Evolutionary conservation across 495 filamentous ascomycete species (phyloP).

Genomic region (Paragyromitra xinjiangensis): DNA sequence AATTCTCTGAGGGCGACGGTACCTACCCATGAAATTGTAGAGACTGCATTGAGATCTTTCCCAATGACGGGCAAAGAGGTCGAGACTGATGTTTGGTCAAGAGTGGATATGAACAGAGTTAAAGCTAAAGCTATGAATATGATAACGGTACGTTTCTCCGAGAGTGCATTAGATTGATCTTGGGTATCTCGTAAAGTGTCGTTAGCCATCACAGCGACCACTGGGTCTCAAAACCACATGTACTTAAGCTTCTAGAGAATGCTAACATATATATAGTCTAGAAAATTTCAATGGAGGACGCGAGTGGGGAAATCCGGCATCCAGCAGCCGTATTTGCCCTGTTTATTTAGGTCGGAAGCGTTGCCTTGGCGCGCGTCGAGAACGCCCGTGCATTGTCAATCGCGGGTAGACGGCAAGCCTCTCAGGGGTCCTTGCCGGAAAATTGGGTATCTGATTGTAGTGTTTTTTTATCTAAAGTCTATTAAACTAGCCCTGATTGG

Average conservation of each 20-base stretch:
- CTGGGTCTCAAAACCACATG: not conserved
- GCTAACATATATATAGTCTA: slow-evolving; percentile 5
- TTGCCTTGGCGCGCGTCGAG: not conserved
- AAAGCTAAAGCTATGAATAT: slow-evolving; percentile 40
- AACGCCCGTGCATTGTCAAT: not conserved
- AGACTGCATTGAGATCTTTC: slow-evolving; percentile 44
- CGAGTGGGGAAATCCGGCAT: not conserved
- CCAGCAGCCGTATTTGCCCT: too few species aligned
- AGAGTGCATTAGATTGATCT: slow-evolving; percentile 42
- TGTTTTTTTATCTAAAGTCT: not conserved
- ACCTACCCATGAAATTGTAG: slow-evolving; percentile 45
- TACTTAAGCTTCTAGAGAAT: not conserved
- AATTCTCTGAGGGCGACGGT: not conserved
- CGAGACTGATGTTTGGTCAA: slow-evolving; percentile 47
- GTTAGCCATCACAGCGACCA: not conserved
- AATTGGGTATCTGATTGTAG: not conserved
- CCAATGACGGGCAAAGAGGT: slow-evolving; percentile 43
- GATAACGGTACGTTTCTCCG: slow-evolving; percentile 28
- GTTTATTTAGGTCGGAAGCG: not conserved
- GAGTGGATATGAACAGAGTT: slow-evolving; percentile 33
- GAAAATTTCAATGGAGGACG: not conserved
- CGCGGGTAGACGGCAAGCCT: slow-evolving; percentile 10
- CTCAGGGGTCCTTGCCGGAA: not conserved
- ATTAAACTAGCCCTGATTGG: not conserved
- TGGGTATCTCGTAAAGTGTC: slow-evolving; percentile 36